A percentile compares a stretch with the other conserved stretches of the same genome.
Evolutionary conservation across 2,329 filamentous ascomycete genomes (phyloP).

Genomic region (Aureobasidium subglaciale): DNA sequence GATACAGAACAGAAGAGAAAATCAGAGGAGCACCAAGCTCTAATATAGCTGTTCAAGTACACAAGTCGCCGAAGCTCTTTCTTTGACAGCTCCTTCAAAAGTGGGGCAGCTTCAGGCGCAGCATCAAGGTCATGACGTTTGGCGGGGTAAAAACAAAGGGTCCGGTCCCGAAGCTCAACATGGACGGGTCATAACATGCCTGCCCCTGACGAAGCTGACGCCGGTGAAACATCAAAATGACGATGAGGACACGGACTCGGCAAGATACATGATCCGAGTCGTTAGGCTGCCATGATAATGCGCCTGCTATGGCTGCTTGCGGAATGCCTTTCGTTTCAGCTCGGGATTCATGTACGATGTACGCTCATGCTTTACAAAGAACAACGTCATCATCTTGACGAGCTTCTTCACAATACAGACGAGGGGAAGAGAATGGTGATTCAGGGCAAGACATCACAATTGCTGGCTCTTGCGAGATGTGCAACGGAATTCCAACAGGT

Average conservation of each 20-base stretch:
- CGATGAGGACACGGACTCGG: neutral
- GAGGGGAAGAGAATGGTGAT: too few relatives aligned
- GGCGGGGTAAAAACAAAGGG: constrained; percentile 1
- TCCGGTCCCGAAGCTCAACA: neutral
- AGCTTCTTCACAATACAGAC: too few relatives aligned
- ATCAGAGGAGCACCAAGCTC: neutral
- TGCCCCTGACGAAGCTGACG: neutral
- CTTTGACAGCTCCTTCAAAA: neutral
- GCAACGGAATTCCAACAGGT: too few relatives aligned
- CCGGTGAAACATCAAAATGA: neutral
- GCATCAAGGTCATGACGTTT: constrained; percentile 6
- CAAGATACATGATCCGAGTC: neutral
- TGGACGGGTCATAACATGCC: constrained; percentile 4
- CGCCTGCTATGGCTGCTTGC: too few relatives aligned
- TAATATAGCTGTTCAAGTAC: neutral
- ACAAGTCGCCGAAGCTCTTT: too few relatives aligned
- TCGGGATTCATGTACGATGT: too few relatives aligned
- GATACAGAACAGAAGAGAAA: neutral
- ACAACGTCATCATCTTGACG: too few relatives aligned
- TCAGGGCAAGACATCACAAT: too few relatives aligned
- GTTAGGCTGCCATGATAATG: neutral
- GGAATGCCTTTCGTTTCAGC: too few relatives aligned
- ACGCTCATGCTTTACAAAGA: too few relatives aligned
- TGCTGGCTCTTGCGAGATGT: too few relatives aligned
- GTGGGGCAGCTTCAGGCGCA: neutral